Percentiles rank a stretch among this genome's conserved stretches.
Conservation (phyloP, 129 eudicot genomes). For the Escallonia rubra region DNA sequence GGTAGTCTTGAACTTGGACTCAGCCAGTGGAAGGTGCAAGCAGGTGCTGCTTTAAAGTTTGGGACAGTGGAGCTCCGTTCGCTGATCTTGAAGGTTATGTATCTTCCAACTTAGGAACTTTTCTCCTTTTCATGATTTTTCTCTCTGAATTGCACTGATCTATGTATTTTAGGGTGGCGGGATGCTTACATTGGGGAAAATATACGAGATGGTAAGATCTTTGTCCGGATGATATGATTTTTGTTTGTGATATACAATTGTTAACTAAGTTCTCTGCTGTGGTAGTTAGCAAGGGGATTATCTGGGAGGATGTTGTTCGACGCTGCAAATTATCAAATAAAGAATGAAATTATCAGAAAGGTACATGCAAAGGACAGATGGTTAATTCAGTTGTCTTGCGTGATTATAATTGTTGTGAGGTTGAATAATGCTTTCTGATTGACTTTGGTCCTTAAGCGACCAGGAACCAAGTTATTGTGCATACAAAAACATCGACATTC, state of each 20-base stretch:
- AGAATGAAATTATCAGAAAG: constrained; percentile 66
- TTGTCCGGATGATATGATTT: not conserved
- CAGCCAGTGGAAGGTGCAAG: constrained; percentile 68
- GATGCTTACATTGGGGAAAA: constrained; percentile 62
- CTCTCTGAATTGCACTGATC: constrained; percentile 1
- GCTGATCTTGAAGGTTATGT: constrained; percentile 59
- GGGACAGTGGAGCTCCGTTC: constrained; percentile 62
- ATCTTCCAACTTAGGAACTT: not conserved
- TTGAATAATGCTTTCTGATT: not conserved
- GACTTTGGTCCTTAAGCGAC: not conserved
- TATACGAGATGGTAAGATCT: constrained; percentile 58
- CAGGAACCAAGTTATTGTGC: not conserved
- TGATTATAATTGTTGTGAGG: not conserved
- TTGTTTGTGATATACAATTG: constrained; percentile 10
- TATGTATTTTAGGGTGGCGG: constrained; percentile 72
- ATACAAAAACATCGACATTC: not conserved
- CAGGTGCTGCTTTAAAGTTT: constrained; percentile 62
- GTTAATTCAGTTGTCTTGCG: not conserved
- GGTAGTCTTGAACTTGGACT: constrained; percentile 63
- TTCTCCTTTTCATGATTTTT: constrained; percentile 1
- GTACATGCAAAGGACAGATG: constrained; percentile 19
- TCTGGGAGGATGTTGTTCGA: constrained; percentile 59
- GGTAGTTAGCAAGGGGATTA: constrained; percentile 70
- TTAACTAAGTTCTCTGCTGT: constrained; percentile 7
- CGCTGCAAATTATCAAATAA: constrained; percentile 84